These are phyloP conservation scores for Oidiodendron maius DNA, from an alignment of 495 filamentous ascomycete species.

Conservation along the genomic window DNA sequence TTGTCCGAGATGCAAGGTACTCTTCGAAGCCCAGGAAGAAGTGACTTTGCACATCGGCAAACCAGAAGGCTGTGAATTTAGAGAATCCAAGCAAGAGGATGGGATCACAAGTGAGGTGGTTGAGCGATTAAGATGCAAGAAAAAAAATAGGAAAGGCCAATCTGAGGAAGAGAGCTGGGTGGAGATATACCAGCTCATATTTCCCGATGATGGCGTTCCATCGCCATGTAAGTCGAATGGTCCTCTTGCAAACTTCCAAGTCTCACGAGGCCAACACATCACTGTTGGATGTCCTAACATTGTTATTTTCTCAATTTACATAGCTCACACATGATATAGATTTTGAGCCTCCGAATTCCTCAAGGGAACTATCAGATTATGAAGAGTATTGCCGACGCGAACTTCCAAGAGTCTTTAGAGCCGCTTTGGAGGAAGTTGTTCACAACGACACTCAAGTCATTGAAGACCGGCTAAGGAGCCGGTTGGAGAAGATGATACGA, in stretches of 20 bases:
- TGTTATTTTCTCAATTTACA: no score
- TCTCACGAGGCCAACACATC: neutral
- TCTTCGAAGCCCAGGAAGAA: constrained; percentile 7
- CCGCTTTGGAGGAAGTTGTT: neutral
- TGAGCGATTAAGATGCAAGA: constrained; percentile 11
- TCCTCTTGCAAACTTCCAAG: neutral
- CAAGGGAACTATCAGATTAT: neutral
- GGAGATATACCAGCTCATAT: constrained; percentile 15
- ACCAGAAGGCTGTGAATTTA: constrained; percentile 11
- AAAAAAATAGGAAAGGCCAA: constrained; percentile 12
- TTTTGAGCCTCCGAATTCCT: constrained; percentile 7
- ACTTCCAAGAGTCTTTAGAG: constrained; percentile 3
- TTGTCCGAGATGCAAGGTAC: constrained; percentile 12
- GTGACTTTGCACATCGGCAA: constrained; percentile 10
- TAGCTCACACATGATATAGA: constrained; percentile 4
- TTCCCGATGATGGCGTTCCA: constrained; percentile 13
- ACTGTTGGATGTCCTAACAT: neutral
- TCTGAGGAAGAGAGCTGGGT: constrained; percentile 19
- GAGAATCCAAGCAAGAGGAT: constrained; percentile 3
- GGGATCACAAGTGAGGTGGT: constrained; percentile 12
- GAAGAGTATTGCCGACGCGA: constrained; percentile 13
- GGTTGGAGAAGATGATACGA: constrained; percentile 3
- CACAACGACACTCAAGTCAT: constrained; percentile 1
- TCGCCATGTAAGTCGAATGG: constrained; percentile 17
- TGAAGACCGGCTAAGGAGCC: constrained; percentile 1